Evolutionary conservation across 345 rosid genomes (phyloP).

Genomic region (Camelina laxa): DNA sequence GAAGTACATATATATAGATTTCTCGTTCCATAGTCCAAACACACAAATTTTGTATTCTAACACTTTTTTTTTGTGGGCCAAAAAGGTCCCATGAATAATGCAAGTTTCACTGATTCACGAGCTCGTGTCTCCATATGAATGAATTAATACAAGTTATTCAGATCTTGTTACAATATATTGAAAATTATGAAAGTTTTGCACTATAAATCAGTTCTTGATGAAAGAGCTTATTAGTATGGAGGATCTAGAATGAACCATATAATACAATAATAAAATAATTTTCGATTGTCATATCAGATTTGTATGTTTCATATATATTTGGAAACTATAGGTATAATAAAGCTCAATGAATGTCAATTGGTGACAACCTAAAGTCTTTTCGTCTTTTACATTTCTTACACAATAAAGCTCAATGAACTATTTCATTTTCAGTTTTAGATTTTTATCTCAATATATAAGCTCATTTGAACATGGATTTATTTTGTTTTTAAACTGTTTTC

Average conservation of each 20-base stretch:
- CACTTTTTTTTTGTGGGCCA: not conserved
- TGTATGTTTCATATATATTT: too few species aligned
- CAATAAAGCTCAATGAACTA: too few species aligned
- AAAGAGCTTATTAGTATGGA: not conserved
- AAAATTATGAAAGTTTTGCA: not conserved
- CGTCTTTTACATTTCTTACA: too few species aligned
- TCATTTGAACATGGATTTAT: too few species aligned
- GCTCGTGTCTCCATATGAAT: not conserved
- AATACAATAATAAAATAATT: not conserved
- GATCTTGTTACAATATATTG: not conserved
- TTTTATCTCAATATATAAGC: too few species aligned
- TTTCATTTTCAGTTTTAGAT: too few species aligned
- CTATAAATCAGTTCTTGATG: not conserved
- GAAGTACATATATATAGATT: not conserved
- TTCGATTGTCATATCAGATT: not conserved
- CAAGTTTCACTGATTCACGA: slow-evolving; percentile 2
- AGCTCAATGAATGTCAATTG: too few species aligned
- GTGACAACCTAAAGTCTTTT: too few species aligned
- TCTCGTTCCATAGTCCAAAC: not conserved
- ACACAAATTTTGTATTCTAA: not conserved
- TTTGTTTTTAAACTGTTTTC: too few species aligned
- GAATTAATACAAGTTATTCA: not conserved
- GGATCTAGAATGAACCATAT: not conserved
- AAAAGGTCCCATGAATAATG: slow-evolving; percentile 11
- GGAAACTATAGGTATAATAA: too few species aligned